These are phyloP conservation scores for Cynanchum wilfordii DNA, from an alignment of 257 asterid species.

Conservation along the genomic window DNA sequence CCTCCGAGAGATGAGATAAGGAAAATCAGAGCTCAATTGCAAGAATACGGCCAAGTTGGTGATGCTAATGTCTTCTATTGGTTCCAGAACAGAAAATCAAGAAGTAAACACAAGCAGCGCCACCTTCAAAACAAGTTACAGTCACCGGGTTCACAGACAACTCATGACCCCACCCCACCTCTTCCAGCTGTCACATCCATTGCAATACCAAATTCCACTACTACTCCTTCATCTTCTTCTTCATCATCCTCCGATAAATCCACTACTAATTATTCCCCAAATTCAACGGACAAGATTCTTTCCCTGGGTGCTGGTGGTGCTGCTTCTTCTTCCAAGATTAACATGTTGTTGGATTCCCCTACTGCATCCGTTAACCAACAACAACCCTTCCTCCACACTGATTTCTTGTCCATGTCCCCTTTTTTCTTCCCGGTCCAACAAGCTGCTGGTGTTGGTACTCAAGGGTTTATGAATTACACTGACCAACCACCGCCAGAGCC, in stretches of 20 bases:
- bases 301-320: slow-evolving; percentile 21
- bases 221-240: slow-evolving; percentile 25
- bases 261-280: slow-evolving; percentile 19
- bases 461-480: slow-evolving; percentile 22
- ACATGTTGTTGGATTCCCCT: slow-evolving; percentile 46
- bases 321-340: slow-evolving; percentile 8
- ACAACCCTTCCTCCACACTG: slow-evolving; percentile 30
- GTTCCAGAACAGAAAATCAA: slow-evolving; percentile 94
- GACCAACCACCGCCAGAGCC: no score
- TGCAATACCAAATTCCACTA: background rate
- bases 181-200: slow-evolving; percentile 14
- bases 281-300: slow-evolving; percentile 40
- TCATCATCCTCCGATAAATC: slow-evolving; percentile 64
- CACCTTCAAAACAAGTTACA: slow-evolving; percentile 44
- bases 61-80: slow-evolving; percentile 97
- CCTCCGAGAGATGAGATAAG: slow-evolving; percentile 92
- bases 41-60: slow-evolving; percentile 89
- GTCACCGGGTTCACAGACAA: slow-evolving; percentile 1
- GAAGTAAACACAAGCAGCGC: slow-evolving; percentile 88
- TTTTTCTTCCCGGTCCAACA: slow-evolving; percentile 43
- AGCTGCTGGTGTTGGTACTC: slow-evolving; percentile 21
- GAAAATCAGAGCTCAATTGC: slow-evolving; percentile 74
- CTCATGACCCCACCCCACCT: slow-evolving; percentile 6
- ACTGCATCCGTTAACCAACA: slow-evolving; percentile 69
- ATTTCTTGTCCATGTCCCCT: slow-evolving; percentile 37